Base-by-base conservation (phyloP, 306 rosid genomes). In the Quercus gilva region DNA sequence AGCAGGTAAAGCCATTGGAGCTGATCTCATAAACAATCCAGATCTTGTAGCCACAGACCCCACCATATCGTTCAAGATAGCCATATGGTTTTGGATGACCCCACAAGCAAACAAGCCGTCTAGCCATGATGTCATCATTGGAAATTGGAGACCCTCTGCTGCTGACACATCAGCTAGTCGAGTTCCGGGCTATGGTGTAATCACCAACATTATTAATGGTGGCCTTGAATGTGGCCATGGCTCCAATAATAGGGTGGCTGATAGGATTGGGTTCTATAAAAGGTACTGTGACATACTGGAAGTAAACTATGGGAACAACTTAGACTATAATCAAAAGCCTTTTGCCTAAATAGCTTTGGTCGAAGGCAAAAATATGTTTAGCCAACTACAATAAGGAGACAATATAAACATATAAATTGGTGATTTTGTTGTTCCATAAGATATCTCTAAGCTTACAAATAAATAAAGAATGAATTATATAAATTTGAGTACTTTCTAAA, bases 61-160 rank as follows among this genome's bases (percentile, higher is more conserved):
- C 10, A 37, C 43, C 43, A 6, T 37, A 37, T 37, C 43, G 43
- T 37, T 37, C 2, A 37, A 37, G 43, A 37, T 0, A 37, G 43
- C 10, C 43, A 37, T 37, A 37, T 6, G 43, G 43, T 37, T 37
- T 37, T 37, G 43, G 0, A 37, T 37, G 10, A 37, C 43, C 9
- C 43, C 2, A 2, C 43, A 6, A 26, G 86, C 76, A 10, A 88
- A 87, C 5, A 90, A 85, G 78, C 97, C 92, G 0, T 92, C 97
- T 0, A 80, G 90, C 72, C 94, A 90, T 20, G 82, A 90, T 76
- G 92, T 90, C 33, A 90, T 90, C 58, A 78, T 79, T 0, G 87
- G 85, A 0, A 33, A 56, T 12, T 90, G 91, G 94, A 79, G 6
- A 10, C 94, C 97, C 0, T 88, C 91, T 0, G 15, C 14, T 1